Evolutionary conservation across 352 stramenopile genomes (phyloP), one percentile per base, ranked within the genome.

Genomic region (Globisporangium iwayamae): DNA sequence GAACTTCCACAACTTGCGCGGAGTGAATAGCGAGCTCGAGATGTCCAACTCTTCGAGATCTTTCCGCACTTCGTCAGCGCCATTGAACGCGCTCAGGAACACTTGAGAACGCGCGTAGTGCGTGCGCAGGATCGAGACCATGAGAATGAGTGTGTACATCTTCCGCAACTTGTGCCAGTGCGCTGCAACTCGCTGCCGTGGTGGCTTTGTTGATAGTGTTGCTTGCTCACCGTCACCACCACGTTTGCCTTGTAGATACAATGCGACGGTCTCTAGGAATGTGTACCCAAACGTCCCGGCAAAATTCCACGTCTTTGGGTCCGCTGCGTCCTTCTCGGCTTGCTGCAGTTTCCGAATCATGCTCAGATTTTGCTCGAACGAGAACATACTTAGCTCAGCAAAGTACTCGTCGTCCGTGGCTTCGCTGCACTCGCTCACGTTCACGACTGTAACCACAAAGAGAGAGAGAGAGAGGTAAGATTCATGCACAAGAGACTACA

Each of bases 141-240:
- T 89, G 2, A 93, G 67, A 65, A 94, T 90, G 0, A 90, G 63
- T 30, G 80, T 85, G 72, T 94, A 94, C 81, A 94, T 89, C 69
- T 89, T 89, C 43, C 82, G 83, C 51, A 90, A 73, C 58, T 90
- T 89, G 43, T 72, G 73, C 46, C 82, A 72, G 50, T 83, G 79
- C 13, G 63, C 48, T 38, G 20, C n/a, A 30, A 65, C 14, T n/a
- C 54, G 63, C 34, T 71, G 60, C 28, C 36, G 41, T 47, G 38
- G 36, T 2, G 54, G 48, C 41, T 28, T 13, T 38, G 28, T 7
- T 2, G 41, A 8, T 30, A 13, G 7, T n/a, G 11, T 20, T 7
- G 28, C 39, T 3, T 48, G 34, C 16, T 51, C 20, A 10, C 16
- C 61, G 20, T 30, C 16, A 22, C 11, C 32, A 20, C 22, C 43